Conservation (phyloP, 2,329 filamentous ascomycete species). For the Cladosporium oxysporum region DNA sequence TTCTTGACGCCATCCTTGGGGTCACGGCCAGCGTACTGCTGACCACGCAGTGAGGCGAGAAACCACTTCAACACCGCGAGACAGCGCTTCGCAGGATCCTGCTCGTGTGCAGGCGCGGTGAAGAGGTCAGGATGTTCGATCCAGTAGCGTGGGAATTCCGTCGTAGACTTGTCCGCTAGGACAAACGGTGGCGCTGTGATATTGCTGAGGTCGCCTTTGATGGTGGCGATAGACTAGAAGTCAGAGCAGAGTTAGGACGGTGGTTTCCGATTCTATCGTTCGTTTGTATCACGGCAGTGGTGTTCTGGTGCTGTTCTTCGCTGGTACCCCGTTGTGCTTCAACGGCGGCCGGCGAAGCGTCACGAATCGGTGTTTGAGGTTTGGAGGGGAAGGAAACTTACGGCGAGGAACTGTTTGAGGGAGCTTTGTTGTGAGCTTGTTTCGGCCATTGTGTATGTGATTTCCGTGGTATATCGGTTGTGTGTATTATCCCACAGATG, state of each 20-base stretch:
- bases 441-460: constrained; percentile 23
- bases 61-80: constrained; percentile 54
- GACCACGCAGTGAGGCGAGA: constrained; percentile 48
- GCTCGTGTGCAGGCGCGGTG: constrained; percentile 45
- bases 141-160: constrained; percentile 50
- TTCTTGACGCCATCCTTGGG: constrained; percentile 51
- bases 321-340: background rate
- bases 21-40: constrained; percentile 50
- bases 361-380: background rate
- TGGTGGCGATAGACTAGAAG: constrained; percentile 45
- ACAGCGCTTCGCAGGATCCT: constrained; percentile 43
- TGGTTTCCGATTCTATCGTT: background rate
- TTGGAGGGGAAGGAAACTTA: constrained; percentile 20
- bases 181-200: constrained; percentile 52
- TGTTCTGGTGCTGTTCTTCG: background rate
- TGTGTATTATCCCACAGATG: background rate
- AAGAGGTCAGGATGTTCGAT: constrained; percentile 50
- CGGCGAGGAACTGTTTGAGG: constrained; percentile 32
- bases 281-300: background rate
- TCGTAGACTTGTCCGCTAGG: constrained; percentile 47
- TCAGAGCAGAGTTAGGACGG: background rate
- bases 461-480: background rate
- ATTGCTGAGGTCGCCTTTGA: constrained; percentile 49
- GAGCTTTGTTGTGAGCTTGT: constrained; percentile 24
- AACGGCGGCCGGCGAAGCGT: background rate